These are phyloP conservation scores for Sporobolus alterniflorus DNA, from an alignment of 202 grass and related monocot genomes.

Conservation along the genomic window DNA sequence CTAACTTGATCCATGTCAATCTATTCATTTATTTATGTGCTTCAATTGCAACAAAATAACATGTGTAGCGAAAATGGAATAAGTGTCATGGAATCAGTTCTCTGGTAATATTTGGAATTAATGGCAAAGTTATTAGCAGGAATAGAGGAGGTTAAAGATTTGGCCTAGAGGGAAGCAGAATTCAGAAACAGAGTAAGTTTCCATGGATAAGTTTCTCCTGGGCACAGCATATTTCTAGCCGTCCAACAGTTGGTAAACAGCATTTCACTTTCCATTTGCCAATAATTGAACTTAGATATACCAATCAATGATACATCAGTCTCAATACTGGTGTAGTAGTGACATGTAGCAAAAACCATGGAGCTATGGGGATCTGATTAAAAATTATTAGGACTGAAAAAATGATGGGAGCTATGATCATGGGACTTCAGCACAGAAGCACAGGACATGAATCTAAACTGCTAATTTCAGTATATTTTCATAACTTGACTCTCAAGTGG, in stretches of 20 bases:
- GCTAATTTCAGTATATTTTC: not conserved
- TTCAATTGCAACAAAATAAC: not conserved
- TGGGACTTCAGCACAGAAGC: not conserved
- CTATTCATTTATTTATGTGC: not conserved
- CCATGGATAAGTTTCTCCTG: slow-evolving; percentile 1
- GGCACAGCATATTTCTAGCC: slow-evolving; percentile 10
- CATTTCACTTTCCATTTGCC: not conserved
- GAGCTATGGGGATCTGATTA: too few species aligned
- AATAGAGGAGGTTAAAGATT: not conserved
- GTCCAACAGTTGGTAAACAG: not conserved
- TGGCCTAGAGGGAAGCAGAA: not conserved
- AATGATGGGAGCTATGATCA: not conserved
- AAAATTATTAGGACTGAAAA: not conserved
- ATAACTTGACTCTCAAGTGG: not conserved
- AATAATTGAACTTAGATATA: not conserved
- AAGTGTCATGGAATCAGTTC: not conserved
- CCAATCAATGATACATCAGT: not conserved
- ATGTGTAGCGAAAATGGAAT: not conserved
- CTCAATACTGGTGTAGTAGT: not conserved
- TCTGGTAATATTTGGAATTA: not conserved
- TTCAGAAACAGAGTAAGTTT: not conserved
- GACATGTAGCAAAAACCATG: not conserved
- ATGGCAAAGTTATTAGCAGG: not conserved
- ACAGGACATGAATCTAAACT: not conserved
- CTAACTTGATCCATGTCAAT: not conserved